Evolutionary conservation across 164 flowering plant species (phyloP), one percentile per base, ranked within the genome.

Genomic region (Santalum album): DNA sequence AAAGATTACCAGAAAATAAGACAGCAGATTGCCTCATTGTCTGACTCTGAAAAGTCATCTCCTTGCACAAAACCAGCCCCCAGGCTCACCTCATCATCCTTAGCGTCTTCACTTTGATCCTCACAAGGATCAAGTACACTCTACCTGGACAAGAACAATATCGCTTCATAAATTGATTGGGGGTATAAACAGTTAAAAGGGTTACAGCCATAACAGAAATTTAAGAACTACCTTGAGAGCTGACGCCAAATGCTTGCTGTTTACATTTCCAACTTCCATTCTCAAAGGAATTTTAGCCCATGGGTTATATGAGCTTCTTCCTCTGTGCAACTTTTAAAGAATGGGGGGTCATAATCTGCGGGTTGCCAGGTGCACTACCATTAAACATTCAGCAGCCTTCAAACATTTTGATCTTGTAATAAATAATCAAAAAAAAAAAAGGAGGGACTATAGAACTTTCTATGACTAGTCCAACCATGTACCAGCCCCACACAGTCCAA

Each of bases 91-190:
- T 69, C 80, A 56, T 78, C 86, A 40, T 78, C 86, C 54, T 77
- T 72, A 49, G 58, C 54, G 43, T 67, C 82, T 35, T 82, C 82
- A 65, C 79, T 83, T 64, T 90, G 96, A 64, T 84, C 90, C 75
- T 85, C 94, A 67, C 98, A 91, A 45, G 96, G 96, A 73, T 88
- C 98, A 23, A 92, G 91, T 56, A 84, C 75, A 53, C 96, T 92
- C 60, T 27, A 92, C 96, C 96, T 89, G 75, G 56, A 63, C 42
- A 43, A n/a, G 17, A 55, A 11, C 22, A 23, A 11, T 2, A n/a
- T n/a, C n/a, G n/a, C 9, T 29, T 29, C 17, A 17, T 25, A 54
- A 18, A 21, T 6, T 38, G 1, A 54, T 14, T 19, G n/a, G 9
- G 12, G 25, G 49, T n/a, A 19, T 4, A 18, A 32, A 21, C 18